Base-by-base conservation (phyloP, 495 filamentous ascomycete genomes). In the Aspergillus ellipticus region DNA sequence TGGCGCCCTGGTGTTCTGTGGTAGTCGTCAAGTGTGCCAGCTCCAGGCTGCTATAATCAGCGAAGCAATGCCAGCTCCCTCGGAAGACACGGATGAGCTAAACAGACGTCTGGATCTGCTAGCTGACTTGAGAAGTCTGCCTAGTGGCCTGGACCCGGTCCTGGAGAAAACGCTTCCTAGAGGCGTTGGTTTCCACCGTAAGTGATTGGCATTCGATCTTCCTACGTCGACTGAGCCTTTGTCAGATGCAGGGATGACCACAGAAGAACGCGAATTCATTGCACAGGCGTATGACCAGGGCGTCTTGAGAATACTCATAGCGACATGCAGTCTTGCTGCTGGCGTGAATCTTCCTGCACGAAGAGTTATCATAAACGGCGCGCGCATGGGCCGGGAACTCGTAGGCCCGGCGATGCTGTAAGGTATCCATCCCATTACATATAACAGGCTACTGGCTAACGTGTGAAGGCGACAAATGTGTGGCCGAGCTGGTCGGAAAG, bases 311-410 rank as follows among this genome's bases (percentile, higher is more conserved):
- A 82, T 90, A 0, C 84, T 91, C 33, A 86, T 89, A 15, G 90
- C 89, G 17, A 94, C 89, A 13, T 90, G 88, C 55, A 90, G 87
- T 57, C 82, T 94, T 54, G 89, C 89, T n/a, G 89, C 89, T 37
- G 89, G 89, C 11, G 88, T 94, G 42, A 94, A 94, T 69, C 75
- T 89, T 41, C 82, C 81, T 2, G 89, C 89, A 10, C 74, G 89
- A 58, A 74, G 89, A 59, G 89, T 94, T 3, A 90, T 94, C 35
- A 81, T 94, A 26, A 86, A 90, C 62, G 85, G 84, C 22, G 89
- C 85, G 26, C 77, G 85, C 15, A 91, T 91, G 89, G 89, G 89
- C 8, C 79, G 85, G 17, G 86, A 92, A 45, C 71, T 91, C 21
- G 83, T 92, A 35, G 87, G 85, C 0, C 89, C 89, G 3, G 82